Percentiles rank a stretch among this genome's conserved stretches.
Conservation (phyloP, 1,284 basidiomycete genomes). For the Ceratobasidium theobromae region DNA sequence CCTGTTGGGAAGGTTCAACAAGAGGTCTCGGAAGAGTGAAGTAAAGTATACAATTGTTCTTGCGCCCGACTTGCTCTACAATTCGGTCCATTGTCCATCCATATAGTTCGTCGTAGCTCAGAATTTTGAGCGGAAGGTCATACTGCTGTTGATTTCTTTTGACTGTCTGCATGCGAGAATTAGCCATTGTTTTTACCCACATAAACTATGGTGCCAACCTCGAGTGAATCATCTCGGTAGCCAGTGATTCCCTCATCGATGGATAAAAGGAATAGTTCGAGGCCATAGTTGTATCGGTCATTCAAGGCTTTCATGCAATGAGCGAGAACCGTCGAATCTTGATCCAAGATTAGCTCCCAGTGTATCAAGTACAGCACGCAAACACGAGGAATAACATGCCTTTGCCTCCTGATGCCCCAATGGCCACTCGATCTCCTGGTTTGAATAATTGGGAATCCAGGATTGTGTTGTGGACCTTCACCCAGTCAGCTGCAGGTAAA, state of each 20-base stretch:
- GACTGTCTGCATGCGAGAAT: constrained; percentile 69
- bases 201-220: constrained; percentile 54
- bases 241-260: constrained; percentile 99
- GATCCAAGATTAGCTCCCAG: constrained; percentile 15
- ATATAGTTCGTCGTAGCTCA: constrained; percentile 95
- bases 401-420: constrained; percentile 98
- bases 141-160: constrained; percentile 98
- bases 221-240: constrained; percentile 95
- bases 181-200: neutral
- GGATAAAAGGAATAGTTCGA: constrained; percentile 90
- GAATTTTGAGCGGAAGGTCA: constrained; percentile 90
- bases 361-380: neutral
- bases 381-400: constrained; percentile 54
- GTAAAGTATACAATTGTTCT: constrained; percentile 78
- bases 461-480: constrained; percentile 87
- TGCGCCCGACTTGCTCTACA: constrained; percentile 90
- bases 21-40: neutral
- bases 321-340: constrained; percentile 97
- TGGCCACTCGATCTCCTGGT: constrained; percentile 92
- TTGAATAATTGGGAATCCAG: constrained; percentile 78
- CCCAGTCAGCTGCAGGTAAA: neutral
- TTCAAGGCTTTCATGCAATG: constrained; percentile 96
- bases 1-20: constrained; percentile 40
- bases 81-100: constrained; percentile 99
- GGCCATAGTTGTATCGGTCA: constrained; percentile 88